phyloP scores from a whole-genome alignment of 306 rosid genomes.

The Quercus cerris region DNA sequence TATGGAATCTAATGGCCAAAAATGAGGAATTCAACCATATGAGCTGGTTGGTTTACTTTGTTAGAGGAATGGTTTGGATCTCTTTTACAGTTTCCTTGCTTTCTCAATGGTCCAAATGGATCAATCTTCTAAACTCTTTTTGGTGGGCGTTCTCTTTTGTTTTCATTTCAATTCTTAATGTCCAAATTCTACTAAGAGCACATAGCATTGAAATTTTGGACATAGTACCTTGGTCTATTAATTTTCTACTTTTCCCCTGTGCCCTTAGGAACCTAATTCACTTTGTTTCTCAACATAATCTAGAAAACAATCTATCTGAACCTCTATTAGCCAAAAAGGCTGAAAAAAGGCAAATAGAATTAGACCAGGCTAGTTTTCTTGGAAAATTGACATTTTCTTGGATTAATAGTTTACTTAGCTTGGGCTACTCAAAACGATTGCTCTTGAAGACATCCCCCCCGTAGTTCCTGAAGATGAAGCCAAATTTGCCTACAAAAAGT shows the following conservation, averaged over 20 bases:
- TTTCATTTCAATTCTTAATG: slow-evolving; percentile 41
- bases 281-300: slow-evolving; percentile 11
- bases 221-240: slow-evolving; percentile 32
- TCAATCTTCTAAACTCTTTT: slow-evolving; percentile 32
- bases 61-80: slow-evolving; percentile 51
- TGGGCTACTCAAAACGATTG: slow-evolving; percentile 56
- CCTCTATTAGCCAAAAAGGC: slow-evolving; percentile 37
- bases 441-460: slow-evolving; percentile 56
- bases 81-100: slow-evolving; percentile 49
- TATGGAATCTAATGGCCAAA: slow-evolving; percentile 36
- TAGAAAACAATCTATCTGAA: slow-evolving; percentile 35
- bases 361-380: slow-evolving; percentile 28
- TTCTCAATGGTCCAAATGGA: slow-evolving; percentile 38
- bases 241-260: slow-evolving; percentile 44
- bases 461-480: slow-evolving; percentile 65
- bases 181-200: slow-evolving; percentile 31
- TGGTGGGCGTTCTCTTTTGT: slow-evolving; percentile 56
- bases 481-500: slow-evolving; percentile 33
- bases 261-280: slow-evolving; percentile 36
- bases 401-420: slow-evolving; percentile 51
- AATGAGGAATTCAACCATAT: not conserved
- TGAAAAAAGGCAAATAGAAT: slow-evolving; percentile 23
- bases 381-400: slow-evolving; percentile 63
- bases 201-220: slow-evolving; percentile 30
- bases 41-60: slow-evolving; percentile 29